A percentile compares a stretch with the other conserved stretches of the same genome.
These are phyloP conservation scores for Fusarium pininemorale DNA, from an alignment of 2,329 filamentous ascomycete genomes.

Conservation along the genomic window DNA sequence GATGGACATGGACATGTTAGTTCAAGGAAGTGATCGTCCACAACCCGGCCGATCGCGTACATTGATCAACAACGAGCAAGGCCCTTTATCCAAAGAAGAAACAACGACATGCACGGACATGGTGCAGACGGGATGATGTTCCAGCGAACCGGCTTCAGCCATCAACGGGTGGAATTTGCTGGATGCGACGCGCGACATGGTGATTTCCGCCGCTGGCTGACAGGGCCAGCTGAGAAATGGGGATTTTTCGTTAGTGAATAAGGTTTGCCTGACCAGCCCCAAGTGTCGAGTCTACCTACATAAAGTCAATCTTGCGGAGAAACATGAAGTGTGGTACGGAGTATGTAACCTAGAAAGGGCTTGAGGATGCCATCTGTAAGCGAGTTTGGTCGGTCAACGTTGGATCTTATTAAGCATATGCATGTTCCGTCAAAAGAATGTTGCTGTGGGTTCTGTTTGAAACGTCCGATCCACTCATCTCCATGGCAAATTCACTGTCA, in stretches of 20 bases:
- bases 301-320: constrained; percentile 1
- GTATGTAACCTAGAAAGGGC: neutral
- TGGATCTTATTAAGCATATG: neutral
- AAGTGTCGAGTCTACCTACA: neutral
- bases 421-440: neutral
- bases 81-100: neutral
- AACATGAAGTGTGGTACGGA: neutral
- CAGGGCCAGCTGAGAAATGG: constrained; percentile 12
- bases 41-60: constrained; percentile 18
- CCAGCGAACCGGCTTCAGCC: neutral
- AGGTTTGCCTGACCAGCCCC: neutral
- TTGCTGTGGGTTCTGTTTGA: constrained; percentile 1
- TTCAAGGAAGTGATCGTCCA: constrained; percentile 25
- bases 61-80: constrained; percentile 16
- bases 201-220: constrained; percentile 2
- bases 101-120: constrained; percentile 18
- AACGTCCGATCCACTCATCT: constrained; percentile 15
- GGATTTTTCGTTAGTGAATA: neutral
- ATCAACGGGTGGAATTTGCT: neutral
- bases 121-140: neutral
- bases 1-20: constrained; percentile 12
- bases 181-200: neutral
- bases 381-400: neutral
- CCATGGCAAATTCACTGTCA: neutral
- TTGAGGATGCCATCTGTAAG: neutral